Evolutionary conservation across 176 grass and related monocot species (phyloP).

Genomic region (Oryza meridionalis): DNA sequence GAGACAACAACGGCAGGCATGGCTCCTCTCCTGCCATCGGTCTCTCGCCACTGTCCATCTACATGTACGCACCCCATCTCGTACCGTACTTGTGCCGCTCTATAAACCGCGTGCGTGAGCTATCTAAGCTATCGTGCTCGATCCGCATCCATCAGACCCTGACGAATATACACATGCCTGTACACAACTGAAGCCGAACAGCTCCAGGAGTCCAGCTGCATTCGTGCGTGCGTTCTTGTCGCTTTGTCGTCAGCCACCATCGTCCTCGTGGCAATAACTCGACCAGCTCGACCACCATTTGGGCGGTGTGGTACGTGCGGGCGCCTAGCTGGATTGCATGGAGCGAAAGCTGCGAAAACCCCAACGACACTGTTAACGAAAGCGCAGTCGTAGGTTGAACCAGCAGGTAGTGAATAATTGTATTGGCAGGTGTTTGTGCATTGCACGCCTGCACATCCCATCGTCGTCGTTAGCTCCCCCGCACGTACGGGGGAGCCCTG

Average conservation of each 20-base stretch:
- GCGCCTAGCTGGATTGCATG: conserved; percentile 19
- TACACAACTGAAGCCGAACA: not conserved
- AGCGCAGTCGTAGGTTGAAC: not conserved
- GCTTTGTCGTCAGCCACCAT: not conserved
- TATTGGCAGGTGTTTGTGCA: not conserved
- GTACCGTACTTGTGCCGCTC: not conserved
- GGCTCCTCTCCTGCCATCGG: not conserved
- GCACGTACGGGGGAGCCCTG: not conserved
- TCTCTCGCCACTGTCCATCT: conserved; percentile 6
- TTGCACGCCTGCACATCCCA: not conserved
- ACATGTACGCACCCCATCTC: not conserved
- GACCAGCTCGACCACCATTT: not conserved
- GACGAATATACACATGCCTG: not conserved
- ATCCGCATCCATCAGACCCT: not conserved
- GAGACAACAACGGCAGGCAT: not conserved
- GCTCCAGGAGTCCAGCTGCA: not conserved
- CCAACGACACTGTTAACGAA: conserved; percentile 16
- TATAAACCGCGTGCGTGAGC: conserved; percentile 4
- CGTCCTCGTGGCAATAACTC: not conserved
- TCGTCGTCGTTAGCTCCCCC: not conserved
- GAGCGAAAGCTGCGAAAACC: not conserved
- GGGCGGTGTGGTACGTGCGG: not conserved
- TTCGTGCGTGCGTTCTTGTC: not conserved
- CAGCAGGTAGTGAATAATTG: not conserved
- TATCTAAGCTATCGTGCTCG: not conserved